Percentiles rank a stretch among this genome's conserved stretches.
These are phyloP conservation scores for Plasmodium gallinaceum DNA, from an alignment of 169 alveolate genomes.

Conservation along the genomic window DNA sequence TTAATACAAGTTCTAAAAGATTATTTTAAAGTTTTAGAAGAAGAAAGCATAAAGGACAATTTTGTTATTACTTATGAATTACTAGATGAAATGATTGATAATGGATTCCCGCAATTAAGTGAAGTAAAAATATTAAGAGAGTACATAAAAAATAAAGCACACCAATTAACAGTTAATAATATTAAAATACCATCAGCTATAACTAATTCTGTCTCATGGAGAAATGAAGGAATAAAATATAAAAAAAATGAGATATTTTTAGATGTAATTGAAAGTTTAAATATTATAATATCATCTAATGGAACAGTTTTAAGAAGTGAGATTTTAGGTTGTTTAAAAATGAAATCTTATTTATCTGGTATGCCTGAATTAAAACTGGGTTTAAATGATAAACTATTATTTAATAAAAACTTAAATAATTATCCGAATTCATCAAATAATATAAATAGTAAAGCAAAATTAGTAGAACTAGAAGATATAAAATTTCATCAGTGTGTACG, in stretches of 20 bases:
- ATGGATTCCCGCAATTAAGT: slow-evolving; percentile 99
- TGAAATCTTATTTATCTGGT: slow-evolving; percentile 97
- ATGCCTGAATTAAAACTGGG: slow-evolving; percentile 99
- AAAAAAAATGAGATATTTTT: slow-evolving; percentile 98
- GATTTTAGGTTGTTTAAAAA: slow-evolving; percentile 96
- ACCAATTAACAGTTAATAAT: slow-evolving; percentile 84
- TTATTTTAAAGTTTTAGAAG: slow-evolving; percentile 97
- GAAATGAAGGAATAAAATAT: slow-evolving; percentile 98
- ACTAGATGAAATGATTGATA: slow-evolving; percentile 99
- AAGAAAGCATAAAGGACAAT: slow-evolving; percentile 98
- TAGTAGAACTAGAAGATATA: slow-evolving; percentile 99
- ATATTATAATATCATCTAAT: slow-evolving; percentile 89
- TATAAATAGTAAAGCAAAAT: slow-evolving; percentile 79
- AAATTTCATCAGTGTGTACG: slow-evolving; percentile 99
- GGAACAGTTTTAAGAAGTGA: slow-evolving; percentile 97
- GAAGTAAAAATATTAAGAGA: slow-evolving; percentile 86
- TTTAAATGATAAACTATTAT: slow-evolving; percentile 95
- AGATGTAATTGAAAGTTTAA: slow-evolving; percentile 98
- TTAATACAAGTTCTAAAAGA: slow-evolving; percentile 91
- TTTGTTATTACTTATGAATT: slow-evolving; percentile 98
- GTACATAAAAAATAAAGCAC: slow-evolving; percentile 91
- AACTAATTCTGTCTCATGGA: slow-evolving; percentile 95
- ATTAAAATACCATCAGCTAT: slow-evolving; percentile 94
- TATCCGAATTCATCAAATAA: slow-evolving; percentile 53
- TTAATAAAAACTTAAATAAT: slow-evolving; percentile 80